phyloP scores from a whole-genome alignment of 805 yeast species.

The Schwanniomyces yamadae region DNA sequence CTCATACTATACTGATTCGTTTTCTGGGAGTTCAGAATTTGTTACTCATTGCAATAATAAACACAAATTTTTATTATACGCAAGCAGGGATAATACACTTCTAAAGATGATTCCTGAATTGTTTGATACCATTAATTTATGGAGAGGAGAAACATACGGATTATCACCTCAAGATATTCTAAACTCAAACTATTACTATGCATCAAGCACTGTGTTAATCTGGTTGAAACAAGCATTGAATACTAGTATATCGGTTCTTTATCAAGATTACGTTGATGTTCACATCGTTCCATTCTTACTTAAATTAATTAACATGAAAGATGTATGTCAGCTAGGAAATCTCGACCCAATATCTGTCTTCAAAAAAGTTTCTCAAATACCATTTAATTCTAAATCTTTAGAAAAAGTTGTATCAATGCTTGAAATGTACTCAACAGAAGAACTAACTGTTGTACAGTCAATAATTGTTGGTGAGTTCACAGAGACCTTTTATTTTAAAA shows the following conservation, averaged over 20 bases:
- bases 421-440: slow-evolving; percentile 30
- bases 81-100: slow-evolving; percentile 22
- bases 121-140: slow-evolving; percentile 44
- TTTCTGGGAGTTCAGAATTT: slow-evolving; percentile 37
- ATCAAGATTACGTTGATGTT: slow-evolving; percentile 49
- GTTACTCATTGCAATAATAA: slow-evolving; percentile 33
- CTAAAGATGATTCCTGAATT: slow-evolving; percentile 38
- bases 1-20: slow-evolving; percentile 43
- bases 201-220: slow-evolving; percentile 61
- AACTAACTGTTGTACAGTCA: slow-evolving; percentile 48
- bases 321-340: slow-evolving; percentile 71
- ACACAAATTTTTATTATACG: slow-evolving; percentile 32
- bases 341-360: slow-evolving; percentile 52
- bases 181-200: slow-evolving; percentile 59
- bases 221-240: slow-evolving; percentile 56
- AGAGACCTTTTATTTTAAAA: slow-evolving; percentile 69
- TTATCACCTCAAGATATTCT: slow-evolving; percentile 55
- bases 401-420: slow-evolving; percentile 37
- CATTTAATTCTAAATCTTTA: slow-evolving; percentile 21
- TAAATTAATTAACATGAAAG: slow-evolving; percentile 64
- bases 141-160: slow-evolving; percentile 35
- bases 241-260: slow-evolving; percentile 52
- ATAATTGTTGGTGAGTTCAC: slow-evolving; percentile 65
- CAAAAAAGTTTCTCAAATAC: slow-evolving; percentile 44
- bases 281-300: slow-evolving; percentile 70